Percentiles rank a stretch among this genome's conserved stretches.
phyloP scores from a whole-genome alignment of 1,139 yeast genomes.

The Pichia sp. region DNA sequence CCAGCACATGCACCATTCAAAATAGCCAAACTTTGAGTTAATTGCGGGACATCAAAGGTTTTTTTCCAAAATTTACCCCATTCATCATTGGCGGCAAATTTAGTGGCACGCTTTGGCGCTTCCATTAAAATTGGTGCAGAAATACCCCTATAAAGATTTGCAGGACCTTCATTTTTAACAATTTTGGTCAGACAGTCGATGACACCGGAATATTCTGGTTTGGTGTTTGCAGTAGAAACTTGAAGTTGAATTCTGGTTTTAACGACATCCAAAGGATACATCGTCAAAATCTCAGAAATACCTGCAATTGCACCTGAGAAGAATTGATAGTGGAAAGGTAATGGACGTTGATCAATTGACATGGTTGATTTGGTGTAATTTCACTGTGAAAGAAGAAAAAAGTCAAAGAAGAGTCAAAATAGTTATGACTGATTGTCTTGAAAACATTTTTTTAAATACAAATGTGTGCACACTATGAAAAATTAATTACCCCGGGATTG shows the following conservation, averaged over 20 bases:
- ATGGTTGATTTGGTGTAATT: background rate
- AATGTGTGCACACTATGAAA: too few species aligned
- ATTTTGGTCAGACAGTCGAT: constrained; percentile 78
- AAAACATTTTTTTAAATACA: too few species aligned
- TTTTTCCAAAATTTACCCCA: constrained; percentile 84
- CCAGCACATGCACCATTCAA: constrained; percentile 98
- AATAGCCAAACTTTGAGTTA: constrained; percentile 79
- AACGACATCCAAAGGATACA: constrained; percentile 98
- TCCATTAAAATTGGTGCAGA: constrained; percentile 97
- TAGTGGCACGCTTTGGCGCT: constrained; percentile 98
- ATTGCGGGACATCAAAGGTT: constrained; percentile 57
- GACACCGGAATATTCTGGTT: constrained; percentile 62
- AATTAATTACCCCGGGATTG: too few species aligned
- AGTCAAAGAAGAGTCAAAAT: too few species aligned
- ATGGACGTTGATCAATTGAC: constrained; percentile 23
- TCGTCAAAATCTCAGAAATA: constrained; percentile 89
- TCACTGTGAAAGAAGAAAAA: too few species aligned
- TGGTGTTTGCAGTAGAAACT: constrained; percentile 50
- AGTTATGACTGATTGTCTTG: too few species aligned
- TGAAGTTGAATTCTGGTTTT: constrained; percentile 95
- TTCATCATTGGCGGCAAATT: constrained; percentile 96
- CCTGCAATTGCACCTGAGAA: constrained; percentile 97
- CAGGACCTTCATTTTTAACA: constrained; percentile 74
- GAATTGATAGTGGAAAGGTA: constrained; percentile 89
- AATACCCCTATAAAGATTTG: constrained; percentile 85